Evolutionary conservation across 441 rosid genomes (phyloP), one percentile per base, ranked within the genome.

Genomic region (Eutrema salsugineum): DNA sequence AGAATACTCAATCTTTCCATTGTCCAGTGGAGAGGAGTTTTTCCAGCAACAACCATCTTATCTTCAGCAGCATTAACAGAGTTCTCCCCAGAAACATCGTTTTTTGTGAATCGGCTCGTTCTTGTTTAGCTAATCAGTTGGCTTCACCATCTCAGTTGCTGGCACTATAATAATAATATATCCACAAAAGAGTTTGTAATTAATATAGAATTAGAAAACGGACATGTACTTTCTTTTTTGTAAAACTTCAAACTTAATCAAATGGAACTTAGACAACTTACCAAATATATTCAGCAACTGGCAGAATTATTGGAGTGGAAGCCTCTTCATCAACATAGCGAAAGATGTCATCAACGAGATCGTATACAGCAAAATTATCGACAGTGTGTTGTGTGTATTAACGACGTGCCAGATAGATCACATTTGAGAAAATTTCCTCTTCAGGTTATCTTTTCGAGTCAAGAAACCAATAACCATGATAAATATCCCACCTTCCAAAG

Each of bases 261-360:
- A 53, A 28, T 12, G 68, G 77, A 60, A 56, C 42, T 39, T 28
- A 44, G 16, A 20, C 24, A 40, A 71, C 70, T 11, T 74, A 87
- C 90, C 85, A 69, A 79, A 61, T n/a, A n/a, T n/a, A n/a, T 35
- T 74, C 79, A 39, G 28, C 62, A 40, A 51, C 43, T 12, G 76
- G 78, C 47, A 70, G 66, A 73, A 80, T 57, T 51, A 49, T 55
- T 27, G 62, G 44, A 16, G 53, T 38, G 5, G 81, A 60, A 22
- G 63, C 42, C 8, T 71, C 70, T 10, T 70, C 82, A 30, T 76
- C 87, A 71, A 84, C 73, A 16, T 43, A 83, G 40, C 88, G 81
- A 48, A 87, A 81, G 32, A 87, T 66, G 76, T 85, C 89, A 49
- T 78, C 86, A 56, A 79, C 55, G 75, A 88, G 90, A 66, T 60